Evolutionary conservation across 176 grass and related monocot species (phyloP).

Genomic region (Ampelocalamus luodianensis): DNA sequence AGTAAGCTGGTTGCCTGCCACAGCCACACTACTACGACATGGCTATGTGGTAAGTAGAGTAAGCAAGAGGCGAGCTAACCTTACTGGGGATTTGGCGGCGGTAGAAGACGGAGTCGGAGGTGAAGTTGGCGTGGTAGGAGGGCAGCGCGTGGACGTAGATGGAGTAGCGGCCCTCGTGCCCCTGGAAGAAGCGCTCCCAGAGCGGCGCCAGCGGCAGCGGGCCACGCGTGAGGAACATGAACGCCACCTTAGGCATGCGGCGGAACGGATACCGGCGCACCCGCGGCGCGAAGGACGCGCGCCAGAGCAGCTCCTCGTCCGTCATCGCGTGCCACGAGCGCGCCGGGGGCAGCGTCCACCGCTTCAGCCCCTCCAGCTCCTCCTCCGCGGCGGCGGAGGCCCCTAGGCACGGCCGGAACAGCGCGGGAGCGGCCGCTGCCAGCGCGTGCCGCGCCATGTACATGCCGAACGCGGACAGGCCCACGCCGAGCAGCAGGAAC

Average conservation of each 20-base stretch:
- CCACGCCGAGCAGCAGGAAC: constrained; percentile 71
- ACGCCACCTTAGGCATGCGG: constrained; percentile 79
- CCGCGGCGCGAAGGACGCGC: constrained; percentile 72
- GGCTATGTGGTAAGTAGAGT: neutral
- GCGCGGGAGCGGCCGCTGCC: constrained; percentile 53
- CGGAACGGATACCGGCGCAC: constrained; percentile 69
- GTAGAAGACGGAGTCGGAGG: constrained; percentile 76
- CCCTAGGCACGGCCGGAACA: constrained; percentile 69
- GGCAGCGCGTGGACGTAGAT: constrained; percentile 83
- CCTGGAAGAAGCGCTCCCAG: constrained; percentile 85
- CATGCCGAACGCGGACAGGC: constrained; percentile 71
- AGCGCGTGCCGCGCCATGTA: constrained; percentile 75
- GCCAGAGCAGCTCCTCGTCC: constrained; percentile 93
- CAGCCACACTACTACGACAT: neutral
- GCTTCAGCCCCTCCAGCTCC: constrained; percentile 51
- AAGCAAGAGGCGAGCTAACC: constrained; percentile 47
- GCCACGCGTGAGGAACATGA: constrained; percentile 96
- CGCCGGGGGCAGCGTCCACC: constrained; percentile 62
- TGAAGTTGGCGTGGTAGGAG: constrained; percentile 74
- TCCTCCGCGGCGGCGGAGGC: constrained; percentile 3
- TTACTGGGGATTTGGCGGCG: constrained; percentile 82
- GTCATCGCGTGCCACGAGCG: constrained; percentile 67
- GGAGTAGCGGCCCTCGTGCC: constrained; percentile 78
- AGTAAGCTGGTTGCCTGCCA: neutral
- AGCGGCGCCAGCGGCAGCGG: constrained; percentile 78